Evolutionary conservation across 2,329 filamentous ascomycete genomes (phyloP).

Genomic region (Aspergillus brasiliensis): DNA sequence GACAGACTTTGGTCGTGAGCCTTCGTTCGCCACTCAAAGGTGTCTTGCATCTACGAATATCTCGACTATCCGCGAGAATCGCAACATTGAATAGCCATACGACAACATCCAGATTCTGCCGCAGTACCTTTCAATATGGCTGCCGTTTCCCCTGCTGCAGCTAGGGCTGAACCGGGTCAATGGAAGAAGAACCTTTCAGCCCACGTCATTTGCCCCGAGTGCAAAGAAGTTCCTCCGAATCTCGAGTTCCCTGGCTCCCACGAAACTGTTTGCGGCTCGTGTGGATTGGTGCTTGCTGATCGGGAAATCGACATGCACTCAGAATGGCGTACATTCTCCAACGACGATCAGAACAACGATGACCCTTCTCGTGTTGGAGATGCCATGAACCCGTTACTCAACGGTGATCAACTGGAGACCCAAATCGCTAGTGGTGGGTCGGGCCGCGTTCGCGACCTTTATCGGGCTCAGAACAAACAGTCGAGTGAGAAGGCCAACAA

Average conservation of each 20-base stretch:
- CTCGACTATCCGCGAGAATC: constrained; percentile 46
- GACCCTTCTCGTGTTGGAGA: constrained; percentile 98
- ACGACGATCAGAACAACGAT: constrained; percentile 94
- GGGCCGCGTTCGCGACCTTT: constrained; percentile 71
- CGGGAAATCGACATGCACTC: constrained; percentile 93
- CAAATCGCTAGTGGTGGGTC: constrained; percentile 81
- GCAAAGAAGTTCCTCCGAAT: constrained; percentile 87
- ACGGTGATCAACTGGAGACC: constrained; percentile 86
- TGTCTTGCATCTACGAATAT: constrained; percentile 52
- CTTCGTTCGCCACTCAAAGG: constrained; percentile 73
- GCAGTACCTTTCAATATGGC: constrained; percentile 39
- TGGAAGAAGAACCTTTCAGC: constrained; percentile 87
- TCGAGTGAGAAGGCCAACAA: constrained; percentile 83
- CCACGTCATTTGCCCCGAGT: constrained; percentile 84
- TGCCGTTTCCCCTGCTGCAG: constrained; percentile 33
- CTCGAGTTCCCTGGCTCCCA: constrained; percentile 90
- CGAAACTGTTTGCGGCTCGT: constrained; percentile 90
- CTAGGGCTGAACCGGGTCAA: constrained; percentile 37
- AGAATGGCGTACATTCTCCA: constrained; percentile 98
- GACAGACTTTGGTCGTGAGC: constrained; percentile 54
- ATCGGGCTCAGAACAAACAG: constrained; percentile 80
- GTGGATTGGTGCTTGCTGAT: constrained; percentile 85
- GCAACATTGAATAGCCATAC: constrained; percentile 40
- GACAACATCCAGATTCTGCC: constrained; percentile 30
- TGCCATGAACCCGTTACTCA: constrained; percentile 82